A percentile compares a stretch with the other conserved stretches of the same genome.
Evolutionary conservation across 306 rosid species (phyloP).

Genomic region (Glycyrrhiza uralensis): DNA sequence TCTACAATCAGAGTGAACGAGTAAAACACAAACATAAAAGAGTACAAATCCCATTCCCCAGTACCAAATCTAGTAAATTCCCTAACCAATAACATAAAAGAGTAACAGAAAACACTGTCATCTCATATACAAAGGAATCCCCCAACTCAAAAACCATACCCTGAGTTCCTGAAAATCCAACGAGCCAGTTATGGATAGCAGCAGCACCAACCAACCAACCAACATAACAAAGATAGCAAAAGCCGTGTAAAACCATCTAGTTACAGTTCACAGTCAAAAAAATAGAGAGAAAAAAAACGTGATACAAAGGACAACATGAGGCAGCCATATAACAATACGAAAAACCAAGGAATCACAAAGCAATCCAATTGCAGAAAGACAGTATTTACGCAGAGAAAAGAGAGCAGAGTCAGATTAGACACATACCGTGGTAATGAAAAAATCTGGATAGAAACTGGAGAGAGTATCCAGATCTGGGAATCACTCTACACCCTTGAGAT

Average conservation of each 20-base stretch:
- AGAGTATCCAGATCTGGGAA: slow-evolving; percentile 31
- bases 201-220: slow-evolving; percentile 8
- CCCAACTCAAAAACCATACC: background rate
- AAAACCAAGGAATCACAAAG: slow-evolving; percentile 5
- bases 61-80: background rate
- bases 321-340: background rate
- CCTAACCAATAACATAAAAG: background rate
- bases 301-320: background rate
- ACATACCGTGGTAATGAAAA: background rate
- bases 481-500: background rate
- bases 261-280: background rate
- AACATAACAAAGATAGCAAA: background rate
- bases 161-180: background rate
- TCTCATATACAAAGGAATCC: background rate
- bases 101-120: background rate
- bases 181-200: background rate
- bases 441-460: background rate
- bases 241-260: background rate
- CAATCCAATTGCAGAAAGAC: slow-evolving; percentile 4
- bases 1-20: background rate
- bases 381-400: background rate
- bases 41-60: background rate
- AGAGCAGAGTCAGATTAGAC: background rate
- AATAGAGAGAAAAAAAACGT: background rate
- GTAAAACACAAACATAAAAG: background rate